Evolutionary conservation across 768 basidiomycete species (phyloP).

Genomic region (Termitomyces sp.): DNA sequence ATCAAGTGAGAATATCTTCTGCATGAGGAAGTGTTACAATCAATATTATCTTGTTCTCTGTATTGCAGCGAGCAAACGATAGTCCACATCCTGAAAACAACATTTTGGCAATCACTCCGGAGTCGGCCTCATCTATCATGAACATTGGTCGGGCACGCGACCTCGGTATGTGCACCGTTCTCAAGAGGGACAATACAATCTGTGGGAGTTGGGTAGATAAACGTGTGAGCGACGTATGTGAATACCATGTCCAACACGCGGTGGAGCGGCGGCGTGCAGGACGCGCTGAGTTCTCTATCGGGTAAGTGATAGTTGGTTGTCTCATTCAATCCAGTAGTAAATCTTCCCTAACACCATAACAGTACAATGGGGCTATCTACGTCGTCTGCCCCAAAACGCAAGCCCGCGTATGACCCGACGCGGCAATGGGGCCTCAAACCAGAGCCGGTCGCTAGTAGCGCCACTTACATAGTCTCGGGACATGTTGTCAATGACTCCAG

Average conservation of each 20-base stretch:
- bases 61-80: slow-evolving; percentile 40
- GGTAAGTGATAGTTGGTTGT: slow-evolving; percentile 43
- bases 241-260: slow-evolving; percentile 85
- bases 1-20: slow-evolving; percentile 51
- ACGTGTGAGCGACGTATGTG: slow-evolving; percentile 82
- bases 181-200: slow-evolving; percentile 72
- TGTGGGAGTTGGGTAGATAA: slow-evolving; percentile 94
- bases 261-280: slow-evolving; percentile 70
- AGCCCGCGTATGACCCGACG: slow-evolving; percentile 59
- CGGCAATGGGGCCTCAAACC: slow-evolving; percentile 79
- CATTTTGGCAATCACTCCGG: slow-evolving; percentile 84
- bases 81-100: slow-evolving; percentile 77
- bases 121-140: slow-evolving; percentile 74
- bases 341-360: not conserved
- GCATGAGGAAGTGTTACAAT: not conserved
- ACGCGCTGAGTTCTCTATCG: slow-evolving; percentile 81
- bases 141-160: slow-evolving; percentile 85
- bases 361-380: slow-evolving; percentile 76
- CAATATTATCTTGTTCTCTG: not conserved
- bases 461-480: slow-evolving; percentile 82
- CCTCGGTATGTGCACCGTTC: slow-evolving; percentile 79
- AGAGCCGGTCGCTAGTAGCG: slow-evolving; percentile 28
- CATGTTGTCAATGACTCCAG: slow-evolving; percentile 59
- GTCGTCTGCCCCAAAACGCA: slow-evolving; percentile 46
- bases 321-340: not conserved